These are phyloP conservation scores for Tuber melanosporum DNA, from an alignment of 495 filamentous ascomycete species.

Conservation along the genomic window DNA sequence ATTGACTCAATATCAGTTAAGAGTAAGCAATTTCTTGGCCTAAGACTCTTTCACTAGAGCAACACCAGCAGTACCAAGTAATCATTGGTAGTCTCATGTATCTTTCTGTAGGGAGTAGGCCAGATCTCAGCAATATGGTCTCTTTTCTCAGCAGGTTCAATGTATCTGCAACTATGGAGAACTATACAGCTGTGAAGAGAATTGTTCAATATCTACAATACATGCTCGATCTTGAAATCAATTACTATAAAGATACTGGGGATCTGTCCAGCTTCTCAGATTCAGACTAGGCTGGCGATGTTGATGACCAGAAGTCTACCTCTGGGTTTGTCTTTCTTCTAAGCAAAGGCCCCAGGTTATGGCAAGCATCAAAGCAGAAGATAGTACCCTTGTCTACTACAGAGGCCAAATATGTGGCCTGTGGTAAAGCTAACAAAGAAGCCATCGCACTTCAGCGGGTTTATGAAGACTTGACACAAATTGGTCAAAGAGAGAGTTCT, in stretches of 20 bases:
- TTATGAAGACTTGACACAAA: neutral
- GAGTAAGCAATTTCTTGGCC: too few relatives aligned
- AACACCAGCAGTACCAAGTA: neutral
- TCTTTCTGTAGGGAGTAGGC: neutral
- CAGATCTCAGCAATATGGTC: neutral
- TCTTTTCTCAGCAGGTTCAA: neutral
- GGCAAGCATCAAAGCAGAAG: neutral
- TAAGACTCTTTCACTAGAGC: neutral
- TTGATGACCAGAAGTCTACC: neutral
- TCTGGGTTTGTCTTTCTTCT: neutral
- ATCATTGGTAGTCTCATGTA: neutral
- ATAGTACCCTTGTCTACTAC: neutral
- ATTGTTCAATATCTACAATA: neutral
- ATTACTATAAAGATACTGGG: neutral
- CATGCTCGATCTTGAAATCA: neutral
- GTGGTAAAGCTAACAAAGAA: neutral
- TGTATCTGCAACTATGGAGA: neutral
- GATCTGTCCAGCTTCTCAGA: neutral
- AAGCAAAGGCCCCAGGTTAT: neutral
- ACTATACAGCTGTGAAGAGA: neutral
- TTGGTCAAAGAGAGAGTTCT: too few relatives aligned
- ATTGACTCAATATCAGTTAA: neutral
- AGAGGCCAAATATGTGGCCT: neutral
- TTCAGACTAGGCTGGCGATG: neutral
- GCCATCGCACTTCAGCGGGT: neutral